Base-by-base conservation (phyloP, 1,284 basidiomycete species). In the Bjerkandera adusta region DNA sequence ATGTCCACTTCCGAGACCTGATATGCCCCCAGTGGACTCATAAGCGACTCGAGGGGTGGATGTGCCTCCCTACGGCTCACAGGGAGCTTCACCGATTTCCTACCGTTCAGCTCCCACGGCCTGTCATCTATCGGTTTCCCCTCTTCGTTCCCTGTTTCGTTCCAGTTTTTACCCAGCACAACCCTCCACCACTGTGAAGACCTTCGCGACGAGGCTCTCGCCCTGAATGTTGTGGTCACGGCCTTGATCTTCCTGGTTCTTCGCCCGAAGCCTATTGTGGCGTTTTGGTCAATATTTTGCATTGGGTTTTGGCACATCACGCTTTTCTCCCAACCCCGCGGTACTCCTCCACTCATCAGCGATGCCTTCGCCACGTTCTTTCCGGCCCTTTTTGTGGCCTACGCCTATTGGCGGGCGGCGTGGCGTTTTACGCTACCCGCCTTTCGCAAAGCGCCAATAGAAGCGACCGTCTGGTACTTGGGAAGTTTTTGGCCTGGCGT, bases 261-360 rank as follows among this genome's bases (percentile, higher is more conserved):
- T 35, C 81, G 87, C 2, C 89, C 89, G 0, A 79, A 75, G 58
- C 73, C 84, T 2, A 76, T 91, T 52, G 72, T 89, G 22, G 68
- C 81, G 4, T 91, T 77, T 67, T 89, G 85, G 86, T 84, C 76
- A 50, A 69, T 94, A 13, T 79, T 92, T 2, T 90, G 83, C 68
- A 83, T 93, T 36, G 92, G 92, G 0, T 94, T 81, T 62, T 94
- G 92, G 92, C 91, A 95, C 57, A 73, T 92, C 48, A 73, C 79
- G 1, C 73, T 94, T 21, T 90, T 90, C 55, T 89, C 87, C 1
- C 86, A 93, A 59, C 88, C 89, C 1, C 77, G 76, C 24, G 72
- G 71, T 2, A 77, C 75, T 20, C 89, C 88, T 6, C 89, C 87
- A 20, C 69, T 73, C 15, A 66, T 93, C 43, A 80, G 85, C 44